A percentile compares a stretch with the other conserved stretches of the same genome.
Evolutionary conservation across 345 rosid genomes (phyloP).

Genomic region (Sisymbrium irio): DNA sequence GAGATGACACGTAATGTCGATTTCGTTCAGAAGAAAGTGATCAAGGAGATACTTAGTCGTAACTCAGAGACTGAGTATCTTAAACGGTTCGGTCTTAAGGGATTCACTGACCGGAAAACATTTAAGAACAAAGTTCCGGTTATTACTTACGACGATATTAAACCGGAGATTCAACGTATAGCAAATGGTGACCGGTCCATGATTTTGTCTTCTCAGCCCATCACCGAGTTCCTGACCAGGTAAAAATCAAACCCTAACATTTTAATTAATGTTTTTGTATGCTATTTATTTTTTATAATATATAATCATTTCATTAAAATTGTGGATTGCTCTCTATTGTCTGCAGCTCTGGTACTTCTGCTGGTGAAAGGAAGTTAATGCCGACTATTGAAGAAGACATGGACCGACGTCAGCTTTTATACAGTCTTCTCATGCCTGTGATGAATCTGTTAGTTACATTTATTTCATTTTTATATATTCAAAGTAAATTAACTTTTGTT

Average conservation of each 20-base stretch:
- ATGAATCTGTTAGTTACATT: conserved; percentile 70
- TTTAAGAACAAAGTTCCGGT: conserved; percentile 57
- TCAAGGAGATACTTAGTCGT: conserved; percentile 50
- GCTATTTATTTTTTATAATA: neutral
- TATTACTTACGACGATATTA: conserved; percentile 64
- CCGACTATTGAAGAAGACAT: conserved; percentile 80
- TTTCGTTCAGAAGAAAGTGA: conserved; percentile 49
- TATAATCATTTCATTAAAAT: neutral
- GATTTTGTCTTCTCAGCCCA: conserved; percentile 60
- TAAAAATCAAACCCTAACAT: neutral
- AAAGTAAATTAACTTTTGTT: neutral
- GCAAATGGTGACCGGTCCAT: conserved; percentile 70
- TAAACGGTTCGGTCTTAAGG: conserved; percentile 45
- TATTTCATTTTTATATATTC: neutral
- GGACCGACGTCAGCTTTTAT: conserved; percentile 68
- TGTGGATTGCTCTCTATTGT: neutral
- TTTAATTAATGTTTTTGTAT: neutral
- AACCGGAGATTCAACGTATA: conserved; percentile 68
- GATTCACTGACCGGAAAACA: conserved; percentile 47
- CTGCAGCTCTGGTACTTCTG: conserved; percentile 88
- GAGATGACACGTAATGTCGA: conserved; percentile 54
- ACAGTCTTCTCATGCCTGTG: conserved; percentile 88
- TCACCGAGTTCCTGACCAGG: conserved; percentile 79
- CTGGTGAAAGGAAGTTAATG: conserved; percentile 91
- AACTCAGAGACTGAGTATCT: conserved; percentile 66